Conservation (phyloP, 176 grass and related monocot genomes). For the Oryza rufipogon region DNA sequence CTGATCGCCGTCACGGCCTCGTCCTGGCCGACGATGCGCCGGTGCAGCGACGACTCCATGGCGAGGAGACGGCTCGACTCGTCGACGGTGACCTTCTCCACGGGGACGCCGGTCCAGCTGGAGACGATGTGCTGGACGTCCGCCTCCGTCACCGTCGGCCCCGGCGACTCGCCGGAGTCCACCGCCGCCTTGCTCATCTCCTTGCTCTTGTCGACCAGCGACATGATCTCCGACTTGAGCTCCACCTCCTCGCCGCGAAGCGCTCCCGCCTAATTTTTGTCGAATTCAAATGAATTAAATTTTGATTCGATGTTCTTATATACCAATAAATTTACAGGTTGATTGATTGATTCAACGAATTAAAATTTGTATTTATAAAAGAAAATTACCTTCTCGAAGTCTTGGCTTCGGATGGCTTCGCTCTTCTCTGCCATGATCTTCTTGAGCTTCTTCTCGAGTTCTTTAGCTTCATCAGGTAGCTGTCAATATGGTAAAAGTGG, state of each 20-base stretch:
- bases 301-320: too few species aligned
- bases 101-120: constrained; percentile 87
- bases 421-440: constrained; percentile 82
- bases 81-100: constrained; percentile 83
- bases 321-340: too few species aligned
- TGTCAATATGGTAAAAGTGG: constrained; percentile 24
- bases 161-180: constrained; percentile 50
- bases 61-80: constrained; percentile 80
- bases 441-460: constrained; percentile 76
- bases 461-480: constrained; percentile 82
- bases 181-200: constrained; percentile 79
- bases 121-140: constrained; percentile 97
- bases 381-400: constrained; percentile 74
- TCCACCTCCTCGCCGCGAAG: constrained; percentile 80
- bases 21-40: constrained; percentile 79
- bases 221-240: constrained; percentile 69
- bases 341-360: not conserved
- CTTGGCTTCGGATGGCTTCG: constrained; percentile 74
- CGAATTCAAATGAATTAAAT: not conserved
- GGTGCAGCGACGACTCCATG: constrained; percentile 85
- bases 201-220: constrained; percentile 76
- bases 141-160: constrained; percentile 70
- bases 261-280: constrained; percentile 64
- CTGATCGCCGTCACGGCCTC: constrained; percentile 65
- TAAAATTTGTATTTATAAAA: not conserved